Evolutionary conservation across 2,329 filamentous ascomycete genomes (phyloP), one percentile per base, ranked within the genome.

Genomic region (Aspergillus sp.): DNA sequence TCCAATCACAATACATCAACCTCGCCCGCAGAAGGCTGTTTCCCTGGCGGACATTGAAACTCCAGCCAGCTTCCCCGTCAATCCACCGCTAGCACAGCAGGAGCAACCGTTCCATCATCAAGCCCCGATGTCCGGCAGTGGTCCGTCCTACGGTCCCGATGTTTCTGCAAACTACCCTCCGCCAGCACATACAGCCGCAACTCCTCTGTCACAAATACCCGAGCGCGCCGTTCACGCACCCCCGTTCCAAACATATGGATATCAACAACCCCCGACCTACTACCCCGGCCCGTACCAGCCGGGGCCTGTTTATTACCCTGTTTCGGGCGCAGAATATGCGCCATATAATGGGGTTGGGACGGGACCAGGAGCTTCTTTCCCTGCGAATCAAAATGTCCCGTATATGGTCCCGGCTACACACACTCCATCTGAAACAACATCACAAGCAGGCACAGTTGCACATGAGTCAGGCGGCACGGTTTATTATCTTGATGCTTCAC

Each of bases 401-500:
- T 76, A 76, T 60, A 66, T 69, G 57, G 55, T 72, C 22, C 67
- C 71, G 2, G 65, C 66, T 36, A 59, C 68, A 15, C 59, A 63
- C 32, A 57, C 68, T 20, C 63, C 74, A 55, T 64, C 66, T 44
- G 77, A 79, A 44, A 65, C 72, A 57, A 59, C 69, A 6, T 75
- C 78, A 30, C 85, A 83, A 62, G 74, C 78, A 3, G 81, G 80
- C 17, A 84, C 84, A 56, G 83, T 89, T 18, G 91, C 91, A 0
- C 93, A 97, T 73, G 93, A 98, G 77, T 87, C 88, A 62, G 96
- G 96, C 65, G 95, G 95, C 60, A 98, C 96, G 84, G 92, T 96
- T 1, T 98, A 96, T 74, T 99, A 96, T 72, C 93, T 92, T 67
- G 90, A 96, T 69, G 83, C 90, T 7, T 83, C 87, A n/a, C 88